Conservation (phyloP, 768 basidiomycete species). For the Asterophora parasitica region DNA sequence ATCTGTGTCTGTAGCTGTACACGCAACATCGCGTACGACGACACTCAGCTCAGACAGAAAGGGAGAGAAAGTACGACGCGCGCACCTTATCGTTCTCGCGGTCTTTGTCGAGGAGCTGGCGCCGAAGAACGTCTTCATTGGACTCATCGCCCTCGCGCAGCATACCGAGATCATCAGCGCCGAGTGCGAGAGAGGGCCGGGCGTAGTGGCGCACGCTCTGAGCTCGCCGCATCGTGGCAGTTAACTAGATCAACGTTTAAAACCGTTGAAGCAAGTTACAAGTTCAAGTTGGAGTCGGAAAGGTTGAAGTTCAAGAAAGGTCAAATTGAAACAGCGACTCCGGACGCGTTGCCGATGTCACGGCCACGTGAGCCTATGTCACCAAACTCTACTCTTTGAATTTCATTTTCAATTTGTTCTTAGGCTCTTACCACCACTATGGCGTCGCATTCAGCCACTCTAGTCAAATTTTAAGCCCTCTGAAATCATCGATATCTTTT, state of each 20-base stretch:
- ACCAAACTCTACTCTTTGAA: too few species aligned
- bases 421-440: too few species aligned
- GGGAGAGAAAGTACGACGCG: neutral
- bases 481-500: too few species aligned
- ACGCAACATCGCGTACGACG: neutral
- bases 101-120: conserved; percentile 62
- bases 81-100: conserved; percentile 65
- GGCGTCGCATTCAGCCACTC: too few species aligned
- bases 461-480: too few species aligned
- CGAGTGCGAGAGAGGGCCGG: conserved; percentile 45
- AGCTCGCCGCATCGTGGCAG: conserved; percentile 49
- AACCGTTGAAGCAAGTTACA: neutral
- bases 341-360: too few species aligned
- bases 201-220: conserved; percentile 58
- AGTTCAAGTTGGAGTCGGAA: too few species aligned
- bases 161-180: conserved; percentile 53
- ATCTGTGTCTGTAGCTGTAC: conserved; percentile 59
- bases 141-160: conserved; percentile 58
- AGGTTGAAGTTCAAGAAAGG: too few species aligned
- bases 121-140: conserved; percentile 55
- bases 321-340: too few species aligned
- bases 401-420: too few species aligned
- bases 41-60: neutral
- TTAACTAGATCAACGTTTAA: neutral
- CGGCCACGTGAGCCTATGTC: too few species aligned